phyloP scores from a whole-genome alignment of 805 yeast species.

The Schwanniomyces sp. region DNA sequence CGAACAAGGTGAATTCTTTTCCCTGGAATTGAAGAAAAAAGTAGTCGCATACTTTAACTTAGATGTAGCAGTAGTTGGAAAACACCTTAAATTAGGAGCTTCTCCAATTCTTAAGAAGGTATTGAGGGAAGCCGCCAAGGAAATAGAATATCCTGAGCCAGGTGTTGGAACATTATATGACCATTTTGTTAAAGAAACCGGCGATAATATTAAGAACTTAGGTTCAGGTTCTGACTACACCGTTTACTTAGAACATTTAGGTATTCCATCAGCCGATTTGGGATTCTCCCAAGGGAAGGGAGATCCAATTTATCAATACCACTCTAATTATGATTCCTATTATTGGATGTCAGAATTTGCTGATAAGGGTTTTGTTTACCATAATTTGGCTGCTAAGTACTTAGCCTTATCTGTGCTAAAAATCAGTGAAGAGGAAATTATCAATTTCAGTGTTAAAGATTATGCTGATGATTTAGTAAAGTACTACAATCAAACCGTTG shows the following conservation, averaged over 20 bases:
- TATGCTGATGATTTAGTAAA: conserved; percentile 46
- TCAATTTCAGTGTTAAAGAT: conserved; percentile 45
- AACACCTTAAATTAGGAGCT: conserved; percentile 44
- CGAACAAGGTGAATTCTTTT: conserved; percentile 52
- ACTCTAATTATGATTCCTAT: conserved; percentile 59
- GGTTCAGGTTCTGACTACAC: conserved; percentile 57
- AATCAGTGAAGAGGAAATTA: conserved; percentile 57
- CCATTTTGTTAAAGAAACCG: conserved; percentile 41
- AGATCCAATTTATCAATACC: conserved; percentile 57
- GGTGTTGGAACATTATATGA: conserved; percentile 45
- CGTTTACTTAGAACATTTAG: conserved; percentile 64
- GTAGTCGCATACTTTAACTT: conserved; percentile 53
- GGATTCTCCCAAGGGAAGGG: conserved; percentile 32
- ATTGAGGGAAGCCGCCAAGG: conserved; percentile 44
- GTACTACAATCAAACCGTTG: conserved; percentile 32
- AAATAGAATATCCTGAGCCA: conserved; percentile 43
- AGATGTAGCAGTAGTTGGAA: conserved; percentile 55
- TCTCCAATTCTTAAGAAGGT: conserved; percentile 58
- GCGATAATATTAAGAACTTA: conserved; percentile 38
- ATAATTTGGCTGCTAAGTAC: conserved; percentile 58
- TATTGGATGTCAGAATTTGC: conserved; percentile 54
- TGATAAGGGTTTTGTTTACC: conserved; percentile 54
- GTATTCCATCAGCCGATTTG: conserved; percentile 60
- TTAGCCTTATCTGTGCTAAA: conserved; percentile 55
- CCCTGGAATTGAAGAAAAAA: conserved; percentile 36